These are phyloP conservation scores for Helianthus tuberosus DNA, from an alignment of 129 eudicot genomes.

Conservation along the genomic window DNA sequence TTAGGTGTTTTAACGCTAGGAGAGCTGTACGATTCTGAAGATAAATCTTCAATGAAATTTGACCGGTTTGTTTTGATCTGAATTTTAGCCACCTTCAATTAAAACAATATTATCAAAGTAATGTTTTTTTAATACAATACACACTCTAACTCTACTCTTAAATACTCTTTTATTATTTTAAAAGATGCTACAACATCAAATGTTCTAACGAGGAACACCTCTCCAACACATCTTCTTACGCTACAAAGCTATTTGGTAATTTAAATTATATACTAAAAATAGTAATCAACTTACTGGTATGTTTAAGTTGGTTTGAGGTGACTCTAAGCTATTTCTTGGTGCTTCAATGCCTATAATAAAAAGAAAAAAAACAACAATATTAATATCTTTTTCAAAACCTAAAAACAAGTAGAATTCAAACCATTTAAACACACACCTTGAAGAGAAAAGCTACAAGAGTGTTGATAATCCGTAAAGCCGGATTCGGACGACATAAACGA, in stretches of 20 bases:
- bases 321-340: conserved; percentile 92
- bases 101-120: not conserved
- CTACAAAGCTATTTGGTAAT: no score
- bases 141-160: no score
- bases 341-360: conserved; percentile 60
- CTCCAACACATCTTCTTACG: no score
- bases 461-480: conserved; percentile 17
- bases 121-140: no score
- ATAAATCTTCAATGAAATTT: conserved; percentile 40
- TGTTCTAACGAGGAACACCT: no score
- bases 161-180: no score
- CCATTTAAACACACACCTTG: not conserved
- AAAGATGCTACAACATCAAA: no score
- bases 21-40: conserved; percentile 56
- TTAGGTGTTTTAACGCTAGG: conserved; percentile 75
- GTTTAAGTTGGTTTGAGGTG: conserved; percentile 34
- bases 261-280: no score
- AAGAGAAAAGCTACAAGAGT: conserved; percentile 19
- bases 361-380: not conserved
- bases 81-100: conserved; percentile 46
- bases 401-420: not conserved
- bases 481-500: conserved; percentile 35
- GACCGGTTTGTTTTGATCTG: conserved; percentile 62
- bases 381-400: not conserved
- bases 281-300: conserved; percentile 52